Conservation (phyloP, 2,329 filamentous ascomycete species). For the Arthroderma sp. region DNA sequence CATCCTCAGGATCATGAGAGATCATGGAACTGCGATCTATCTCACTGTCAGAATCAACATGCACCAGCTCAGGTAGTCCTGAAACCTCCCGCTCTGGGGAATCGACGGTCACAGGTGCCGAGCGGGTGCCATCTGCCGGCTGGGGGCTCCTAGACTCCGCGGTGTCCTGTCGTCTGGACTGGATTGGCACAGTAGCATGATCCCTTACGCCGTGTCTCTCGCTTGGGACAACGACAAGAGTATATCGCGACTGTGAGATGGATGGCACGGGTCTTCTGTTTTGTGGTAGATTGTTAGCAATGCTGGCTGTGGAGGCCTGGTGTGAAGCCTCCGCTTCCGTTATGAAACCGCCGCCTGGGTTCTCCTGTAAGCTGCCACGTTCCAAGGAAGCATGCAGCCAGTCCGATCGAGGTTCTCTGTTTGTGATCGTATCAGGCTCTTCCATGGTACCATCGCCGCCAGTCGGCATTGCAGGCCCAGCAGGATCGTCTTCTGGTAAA, state of each 20-base stretch:
- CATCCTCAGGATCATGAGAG: constrained; percentile 53
- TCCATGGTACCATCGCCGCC: constrained; percentile 13
- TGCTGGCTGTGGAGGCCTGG: neutral
- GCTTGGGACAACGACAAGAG: constrained; percentile 20
- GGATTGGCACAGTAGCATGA: neutral
- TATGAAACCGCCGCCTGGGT: constrained; percentile 16
- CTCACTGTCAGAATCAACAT: constrained; percentile 23
- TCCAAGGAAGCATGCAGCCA: neutral
- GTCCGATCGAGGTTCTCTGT: too few relatives aligned
- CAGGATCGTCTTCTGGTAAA: constrained; percentile 23
- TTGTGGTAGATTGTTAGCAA: too few relatives aligned
- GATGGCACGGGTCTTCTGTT: neutral
- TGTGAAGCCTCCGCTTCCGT: constrained; percentile 7
- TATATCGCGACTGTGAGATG: constrained; percentile 15
- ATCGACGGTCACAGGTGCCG: neutral
- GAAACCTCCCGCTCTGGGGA: constrained; percentile 11
- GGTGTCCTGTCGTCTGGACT: neutral
- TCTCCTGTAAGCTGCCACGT: neutral
- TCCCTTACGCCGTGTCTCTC: neutral
- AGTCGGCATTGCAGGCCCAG: constrained; percentile 12
- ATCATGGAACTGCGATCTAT: constrained; percentile 38
- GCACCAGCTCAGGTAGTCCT: constrained; percentile 12
- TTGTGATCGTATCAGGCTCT: neutral
- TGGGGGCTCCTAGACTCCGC: neutral
- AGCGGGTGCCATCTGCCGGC: neutral